Evolutionary conservation across 2,329 filamentous ascomycete genomes (phyloP).

Genomic region (Lecanosticta acicola): DNA sequence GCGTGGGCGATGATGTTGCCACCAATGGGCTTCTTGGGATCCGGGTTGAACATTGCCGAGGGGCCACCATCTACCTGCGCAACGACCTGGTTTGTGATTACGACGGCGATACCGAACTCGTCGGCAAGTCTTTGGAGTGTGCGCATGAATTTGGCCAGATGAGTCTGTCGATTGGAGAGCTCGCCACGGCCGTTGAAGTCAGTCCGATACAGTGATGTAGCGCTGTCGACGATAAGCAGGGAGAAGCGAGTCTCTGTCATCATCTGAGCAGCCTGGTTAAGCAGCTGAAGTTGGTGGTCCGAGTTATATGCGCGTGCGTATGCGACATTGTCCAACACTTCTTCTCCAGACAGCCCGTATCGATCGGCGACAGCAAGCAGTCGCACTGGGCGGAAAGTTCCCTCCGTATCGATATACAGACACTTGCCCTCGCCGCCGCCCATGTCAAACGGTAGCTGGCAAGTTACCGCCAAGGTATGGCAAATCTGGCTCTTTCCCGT

Average conservation of each 20-base stretch:
- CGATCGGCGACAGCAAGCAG: slow-evolving; percentile 87
- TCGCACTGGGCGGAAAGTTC: slow-evolving; percentile 87
- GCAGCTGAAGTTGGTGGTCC: slow-evolving; percentile 89
- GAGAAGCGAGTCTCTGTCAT: slow-evolving; percentile 99
- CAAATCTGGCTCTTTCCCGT: slow-evolving; percentile 99
- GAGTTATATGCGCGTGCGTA: slow-evolving; percentile 98
- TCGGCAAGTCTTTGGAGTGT: slow-evolving; percentile 70
- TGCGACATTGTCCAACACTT: slow-evolving; percentile 96
- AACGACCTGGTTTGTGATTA: slow-evolving; percentile 98
- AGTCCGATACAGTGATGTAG: slow-evolving; percentile 89
- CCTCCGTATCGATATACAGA: slow-evolving; percentile 96
- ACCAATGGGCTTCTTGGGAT: slow-evolving; percentile 98
- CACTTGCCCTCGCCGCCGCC: slow-evolving; percentile 97
- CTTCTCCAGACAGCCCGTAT: slow-evolving; percentile 90
- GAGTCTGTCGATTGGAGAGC: slow-evolving; percentile 85
- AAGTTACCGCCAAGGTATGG: slow-evolving; percentile 96
- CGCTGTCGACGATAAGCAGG: slow-evolving; percentile 89
- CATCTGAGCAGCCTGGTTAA: slow-evolving; percentile 94
- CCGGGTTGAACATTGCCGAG: slow-evolving; percentile 97
- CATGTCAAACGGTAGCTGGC: slow-evolving; percentile 97
- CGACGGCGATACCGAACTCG: slow-evolving; percentile 91
- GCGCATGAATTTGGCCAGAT: slow-evolving; percentile 83
- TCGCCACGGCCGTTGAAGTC: slow-evolving; percentile 97
- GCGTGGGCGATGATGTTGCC: slow-evolving; percentile 98
- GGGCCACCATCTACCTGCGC: slow-evolving; percentile 96